Base-by-base conservation (phyloP, 257 asterid species). In the Solanum virginianum region DNA sequence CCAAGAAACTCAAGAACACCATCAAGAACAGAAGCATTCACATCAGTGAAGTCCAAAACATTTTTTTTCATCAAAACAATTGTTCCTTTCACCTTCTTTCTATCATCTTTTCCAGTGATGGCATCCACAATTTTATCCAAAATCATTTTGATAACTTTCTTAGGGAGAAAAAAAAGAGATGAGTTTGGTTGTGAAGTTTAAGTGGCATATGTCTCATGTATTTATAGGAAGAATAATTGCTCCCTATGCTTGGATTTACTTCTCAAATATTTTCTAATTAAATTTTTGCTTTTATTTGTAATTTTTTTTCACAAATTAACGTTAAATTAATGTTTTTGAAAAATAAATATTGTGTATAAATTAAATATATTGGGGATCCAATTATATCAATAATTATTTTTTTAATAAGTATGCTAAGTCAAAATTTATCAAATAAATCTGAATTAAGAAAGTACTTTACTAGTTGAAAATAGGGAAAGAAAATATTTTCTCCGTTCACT, bases 11-110 rank as follows among this genome's bases (percentile, higher is more conserved):
- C 99, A 66, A 90, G 92, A 8, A 90, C 2, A 16, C 90, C 88
- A 77, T 94, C 97, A 85, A 87, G 18, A 18, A 87, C 83, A 1
- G 95, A 87, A 12, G 93, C 93, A 12, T 59, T 84, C 4, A 90
- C 29, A 57, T 90, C 85, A 14, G 81, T 92, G 29, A 92, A 41
- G 32, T 89, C 94, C 75, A 92, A 16, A 26, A 84, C 54, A 55
- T 88, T 94, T 80, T 92, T 95, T 94, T 93, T 94, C 92, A 89
- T 89, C 88, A 95, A 86, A 20, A 93, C 93, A 29, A 91, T 95
- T n/a, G 43, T 89, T 57, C 98, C 98, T 65, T 72, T 89, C 0
- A 95, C 86, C 83, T 82, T 87, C 83, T 36, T 88, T 74, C 56
- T 68, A 1, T 41, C 92, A 62, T 63, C 74, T 10, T 66, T 53